A percentile compares a stretch with the other conserved stretches of the same genome.
phyloP scores from a whole-genome alignment of 345 rosid genomes.

The Citropsis articulata region DNA sequence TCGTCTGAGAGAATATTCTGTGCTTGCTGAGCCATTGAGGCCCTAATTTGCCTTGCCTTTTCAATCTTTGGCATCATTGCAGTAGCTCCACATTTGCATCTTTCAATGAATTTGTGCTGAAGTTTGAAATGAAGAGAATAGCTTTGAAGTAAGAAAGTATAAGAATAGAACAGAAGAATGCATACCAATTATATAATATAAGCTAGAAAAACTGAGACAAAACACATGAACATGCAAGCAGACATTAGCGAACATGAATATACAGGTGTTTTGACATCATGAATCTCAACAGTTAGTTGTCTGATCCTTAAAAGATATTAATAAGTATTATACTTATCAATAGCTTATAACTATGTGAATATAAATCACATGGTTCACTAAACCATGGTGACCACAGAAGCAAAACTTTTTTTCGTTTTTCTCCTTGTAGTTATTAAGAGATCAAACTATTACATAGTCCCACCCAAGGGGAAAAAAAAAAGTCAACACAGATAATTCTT shows the following conservation, averaged over 20 bases:
- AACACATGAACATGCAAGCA: neutral
- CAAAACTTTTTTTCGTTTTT: neutral
- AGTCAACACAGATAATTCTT: neutral
- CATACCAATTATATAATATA: neutral
- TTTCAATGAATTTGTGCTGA: conserved; percentile 92
- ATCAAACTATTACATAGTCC: neutral
- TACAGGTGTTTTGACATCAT: neutral
- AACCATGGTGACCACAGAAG: neutral
- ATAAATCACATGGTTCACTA: neutral
- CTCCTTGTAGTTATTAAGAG: neutral
- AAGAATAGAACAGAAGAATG: neutral
- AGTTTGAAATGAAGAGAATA: conserved; percentile 26
- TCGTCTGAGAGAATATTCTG: conserved; percentile 44
- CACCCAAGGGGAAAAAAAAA: no score
- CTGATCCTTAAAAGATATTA: neutral
- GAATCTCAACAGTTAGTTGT: neutral
- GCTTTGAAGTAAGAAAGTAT: conserved; percentile 22
- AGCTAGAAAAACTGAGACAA: neutral
- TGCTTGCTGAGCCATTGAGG: conserved; percentile 60
- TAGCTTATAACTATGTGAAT: neutral
- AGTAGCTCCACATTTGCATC: conserved; percentile 87
- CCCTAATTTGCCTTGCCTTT: conserved; percentile 75
- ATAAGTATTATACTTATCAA: neutral
- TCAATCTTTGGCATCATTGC: conserved; percentile 92
- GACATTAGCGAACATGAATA: neutral